phyloP scores from a whole-genome alignment of 1,284 basidiomycete species.

The Sanghuangporus baumii region DNA sequence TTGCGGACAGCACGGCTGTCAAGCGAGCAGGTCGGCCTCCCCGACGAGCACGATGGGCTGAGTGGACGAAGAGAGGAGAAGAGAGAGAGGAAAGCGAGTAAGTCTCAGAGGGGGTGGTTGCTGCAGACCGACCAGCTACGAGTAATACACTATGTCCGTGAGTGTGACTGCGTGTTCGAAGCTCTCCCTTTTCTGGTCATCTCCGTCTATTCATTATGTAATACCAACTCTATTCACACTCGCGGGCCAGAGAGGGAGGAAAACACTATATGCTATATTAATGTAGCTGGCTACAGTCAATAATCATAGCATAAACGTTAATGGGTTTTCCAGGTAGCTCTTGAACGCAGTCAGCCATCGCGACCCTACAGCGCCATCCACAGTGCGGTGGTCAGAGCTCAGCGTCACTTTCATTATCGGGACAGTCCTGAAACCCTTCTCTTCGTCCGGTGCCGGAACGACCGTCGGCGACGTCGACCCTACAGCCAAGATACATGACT shows the following conservation, averaged over 20 bases:
- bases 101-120: not conserved
- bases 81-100: not conserved
- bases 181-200: not conserved
- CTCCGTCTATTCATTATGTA: slow-evolving; percentile 1
- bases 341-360: slow-evolving; percentile 93
- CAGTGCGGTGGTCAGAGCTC: slow-evolving; percentile 92
- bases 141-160: no score
- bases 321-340: slow-evolving; percentile 94
- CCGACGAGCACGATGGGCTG: not conserved
- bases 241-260: not conserved
- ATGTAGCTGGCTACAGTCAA: slow-evolving; percentile 5
- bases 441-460: slow-evolving; percentile 84
- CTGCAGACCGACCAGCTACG: not conserved
- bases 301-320: slow-evolving; percentile 83
- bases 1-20: slow-evolving; percentile 60
- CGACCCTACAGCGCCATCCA: slow-evolving; percentile 90
- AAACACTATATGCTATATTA: slow-evolving; percentile 15
- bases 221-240: not conserved
- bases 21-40: slow-evolving; percentile 29
- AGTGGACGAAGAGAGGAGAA: not conserved
- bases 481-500: slow-evolving; percentile 96
- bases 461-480: slow-evolving; percentile 85
- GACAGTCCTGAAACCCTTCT: slow-evolving; percentile 88
- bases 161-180: not conserved
- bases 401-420: slow-evolving; percentile 96